Conservation (phyloP, 1,284 basidiomycete genomes). For the Microbotryum silenes-acaulis region DNA sequence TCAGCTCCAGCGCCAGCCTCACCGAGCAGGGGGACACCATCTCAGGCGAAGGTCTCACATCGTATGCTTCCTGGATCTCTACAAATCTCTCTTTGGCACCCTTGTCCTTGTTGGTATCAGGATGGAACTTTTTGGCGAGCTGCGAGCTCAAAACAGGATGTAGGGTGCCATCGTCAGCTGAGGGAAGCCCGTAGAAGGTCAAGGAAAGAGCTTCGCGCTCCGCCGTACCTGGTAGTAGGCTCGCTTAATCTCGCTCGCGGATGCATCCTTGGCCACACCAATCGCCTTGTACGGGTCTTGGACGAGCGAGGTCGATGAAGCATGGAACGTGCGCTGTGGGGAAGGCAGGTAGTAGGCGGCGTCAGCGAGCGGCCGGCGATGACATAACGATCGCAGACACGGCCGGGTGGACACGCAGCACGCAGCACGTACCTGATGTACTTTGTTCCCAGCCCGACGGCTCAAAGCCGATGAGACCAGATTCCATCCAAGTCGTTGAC, state of each 20-base stretch:
- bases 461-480: no score
- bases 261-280: conserved; percentile 78
- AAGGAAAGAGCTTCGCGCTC: conserved; percentile 5
- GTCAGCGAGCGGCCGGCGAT: no score
- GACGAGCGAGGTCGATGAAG: conserved; percentile 31
- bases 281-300: conserved; percentile 89
- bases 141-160: conserved; percentile 39
- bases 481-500: no score
- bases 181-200: conserved; percentile 1
- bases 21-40: no score
- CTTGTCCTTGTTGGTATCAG: conserved; percentile 92
- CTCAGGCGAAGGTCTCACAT: conserved; percentile 53
- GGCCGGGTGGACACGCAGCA: no score
- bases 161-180: neutral
- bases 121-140: conserved; percentile 97
- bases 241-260: conserved; percentile 88
- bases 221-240: conserved; percentile 76
- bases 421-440: no score
- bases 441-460: no score
- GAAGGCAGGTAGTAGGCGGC: no score
- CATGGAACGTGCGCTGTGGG: conserved; percentile 18
- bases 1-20: neutral
- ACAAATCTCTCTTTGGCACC: conserved; percentile 86
- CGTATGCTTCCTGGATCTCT: conserved; percentile 95
- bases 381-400: no score